phyloP scores from a whole-genome alignment of 108 stramenopile genomes.

The Pseudonitzschia multiseries region DNA sequence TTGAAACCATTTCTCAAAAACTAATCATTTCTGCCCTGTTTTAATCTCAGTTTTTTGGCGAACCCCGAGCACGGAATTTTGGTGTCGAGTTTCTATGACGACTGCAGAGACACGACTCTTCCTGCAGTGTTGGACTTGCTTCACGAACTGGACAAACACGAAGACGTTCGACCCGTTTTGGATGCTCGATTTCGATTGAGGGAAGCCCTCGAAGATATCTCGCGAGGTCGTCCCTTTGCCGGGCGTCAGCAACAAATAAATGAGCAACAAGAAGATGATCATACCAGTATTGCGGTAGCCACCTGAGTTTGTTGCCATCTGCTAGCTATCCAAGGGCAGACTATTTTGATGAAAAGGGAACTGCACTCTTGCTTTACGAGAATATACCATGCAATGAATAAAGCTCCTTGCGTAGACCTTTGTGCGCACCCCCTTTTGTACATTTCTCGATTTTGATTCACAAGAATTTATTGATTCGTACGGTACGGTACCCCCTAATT shows the following conservation, averaged over 20 bases:
- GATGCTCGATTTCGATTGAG: slow-evolving; percentile 82
- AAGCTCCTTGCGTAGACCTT: not conserved
- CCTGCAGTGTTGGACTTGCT: slow-evolving; percentile 89
- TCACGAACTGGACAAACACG: slow-evolving; percentile 76
- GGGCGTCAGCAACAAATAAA: slow-evolving; percentile 28
- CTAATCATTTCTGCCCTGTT: not conserved
- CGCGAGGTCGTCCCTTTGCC: slow-evolving; percentile 30
- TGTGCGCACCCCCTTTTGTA: not conserved
- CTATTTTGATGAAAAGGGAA: not conserved
- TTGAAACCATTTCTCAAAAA: not conserved
- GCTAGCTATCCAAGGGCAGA: not conserved
- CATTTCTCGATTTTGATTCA: not conserved
- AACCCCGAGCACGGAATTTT: slow-evolving; percentile 98
- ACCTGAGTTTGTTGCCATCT: slow-evolving; percentile 2
- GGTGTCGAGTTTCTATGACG: slow-evolving; percentile 97
- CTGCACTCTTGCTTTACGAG: not conserved
- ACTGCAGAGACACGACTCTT: slow-evolving; percentile 90
- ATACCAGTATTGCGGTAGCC: slow-evolving; percentile 14
- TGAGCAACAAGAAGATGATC: slow-evolving; percentile 19
- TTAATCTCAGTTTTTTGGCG: slow-evolving; percentile 49
- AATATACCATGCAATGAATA: not conserved
- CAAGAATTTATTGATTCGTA: not conserved
- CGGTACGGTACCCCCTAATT: not conserved
- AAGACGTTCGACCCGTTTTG: slow-evolving; percentile 92
- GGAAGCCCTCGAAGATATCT: slow-evolving; percentile 57